Percentiles rank a stretch among this genome's conserved stretches.
Evolutionary conservation across 495 filamentous ascomycete species (phyloP).

Genomic region (Xylona heveae): DNA sequence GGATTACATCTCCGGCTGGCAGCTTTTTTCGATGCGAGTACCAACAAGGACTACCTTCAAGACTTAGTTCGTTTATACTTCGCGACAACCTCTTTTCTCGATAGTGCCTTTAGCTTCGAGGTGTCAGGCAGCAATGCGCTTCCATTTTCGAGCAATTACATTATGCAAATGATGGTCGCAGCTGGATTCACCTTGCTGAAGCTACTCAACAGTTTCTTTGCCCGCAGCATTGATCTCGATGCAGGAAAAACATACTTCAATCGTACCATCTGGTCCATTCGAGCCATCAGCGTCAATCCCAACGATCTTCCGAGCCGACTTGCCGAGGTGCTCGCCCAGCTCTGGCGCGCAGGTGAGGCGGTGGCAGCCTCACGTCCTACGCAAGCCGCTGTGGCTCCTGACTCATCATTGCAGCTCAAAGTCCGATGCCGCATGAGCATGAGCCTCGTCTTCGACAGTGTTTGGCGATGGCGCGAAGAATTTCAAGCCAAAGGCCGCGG

Average conservation of each 20-base stretch:
- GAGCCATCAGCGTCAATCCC: conserved; percentile 52
- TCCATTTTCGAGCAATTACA: conserved; percentile 59
- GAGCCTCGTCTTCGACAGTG: conserved; percentile 78
- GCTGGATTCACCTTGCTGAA: conserved; percentile 71
- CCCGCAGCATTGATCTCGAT: conserved; percentile 46
- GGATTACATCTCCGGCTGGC: conserved; percentile 67
- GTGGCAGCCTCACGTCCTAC: conserved; percentile 9
- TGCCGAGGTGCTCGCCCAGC: conserved; percentile 76
- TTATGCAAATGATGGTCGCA: conserved; percentile 83
- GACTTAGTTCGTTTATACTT: conserved; percentile 61
- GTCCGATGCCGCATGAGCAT: conserved; percentile 83
- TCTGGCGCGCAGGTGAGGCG: conserved; percentile 61
- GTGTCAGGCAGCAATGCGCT: conserved; percentile 25
- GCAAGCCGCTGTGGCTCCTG: conserved; percentile 12
- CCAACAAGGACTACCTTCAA: conserved; percentile 48
- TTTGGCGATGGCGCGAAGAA: conserved; percentile 85
- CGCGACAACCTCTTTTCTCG: conserved; percentile 53
- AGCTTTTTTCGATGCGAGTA: conserved; percentile 72
- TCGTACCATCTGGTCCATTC: conserved; percentile 52
- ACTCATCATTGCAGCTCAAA: conserved; percentile 63
- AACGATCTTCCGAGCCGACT: conserved; percentile 76
- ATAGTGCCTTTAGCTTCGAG: conserved; percentile 42
- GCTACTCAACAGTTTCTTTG: conserved; percentile 67
- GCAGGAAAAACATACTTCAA: conserved; percentile 58
- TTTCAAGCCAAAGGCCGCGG: conserved; percentile 55